These are phyloP conservation scores for Teunomyces tritomae DNA, from an alignment of 805 yeast genomes.

Conservation along the genomic window DNA sequence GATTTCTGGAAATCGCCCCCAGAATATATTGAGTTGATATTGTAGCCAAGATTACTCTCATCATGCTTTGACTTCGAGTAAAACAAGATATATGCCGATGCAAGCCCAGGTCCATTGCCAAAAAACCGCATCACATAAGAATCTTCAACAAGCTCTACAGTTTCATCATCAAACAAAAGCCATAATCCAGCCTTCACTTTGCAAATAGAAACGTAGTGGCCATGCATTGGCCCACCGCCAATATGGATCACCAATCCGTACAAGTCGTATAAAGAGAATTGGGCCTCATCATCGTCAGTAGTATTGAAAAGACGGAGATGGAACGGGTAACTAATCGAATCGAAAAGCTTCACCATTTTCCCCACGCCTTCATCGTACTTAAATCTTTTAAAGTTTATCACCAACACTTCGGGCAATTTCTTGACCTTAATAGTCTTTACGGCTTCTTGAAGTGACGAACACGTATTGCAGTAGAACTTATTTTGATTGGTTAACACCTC, in stretches of 20 bases:
- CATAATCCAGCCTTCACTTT: constrained; percentile 79
- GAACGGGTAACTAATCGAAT: constrained; percentile 78
- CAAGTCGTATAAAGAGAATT: constrained; percentile 61
- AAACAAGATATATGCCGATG: constrained; percentile 88
- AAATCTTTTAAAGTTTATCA: constrained; percentile 87
- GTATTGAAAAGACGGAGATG: constrained; percentile 68
- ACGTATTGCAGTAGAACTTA: constrained; percentile 89
- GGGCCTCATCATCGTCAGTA: constrained; percentile 48
- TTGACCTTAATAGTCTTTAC: constrained; percentile 82
- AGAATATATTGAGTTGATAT: constrained; percentile 27
- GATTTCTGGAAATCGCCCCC: constrained; percentile 30
- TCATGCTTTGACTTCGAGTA: constrained; percentile 44
- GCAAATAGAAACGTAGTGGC: constrained; percentile 88
- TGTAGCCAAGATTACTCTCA: constrained; percentile 31
- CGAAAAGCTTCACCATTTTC: constrained; percentile 80
- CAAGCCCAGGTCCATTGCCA: constrained; percentile 84
- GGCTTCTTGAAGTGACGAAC: constrained; percentile 91
- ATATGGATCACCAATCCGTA: constrained; percentile 88
- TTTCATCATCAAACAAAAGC: constrained; percentile 93
- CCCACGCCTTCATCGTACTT: constrained; percentile 83
- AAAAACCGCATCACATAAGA: constrained; percentile 78
- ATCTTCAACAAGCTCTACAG: constrained; percentile 86
- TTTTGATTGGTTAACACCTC: constrained; percentile 85
- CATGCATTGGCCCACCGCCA: constrained; percentile 98
- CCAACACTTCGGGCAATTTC: constrained; percentile 70